Evolutionary conservation across 1,284 basidiomycete genomes (phyloP), one percentile per base, ranked within the genome.

Genomic region (Malassezia furfur): DNA sequence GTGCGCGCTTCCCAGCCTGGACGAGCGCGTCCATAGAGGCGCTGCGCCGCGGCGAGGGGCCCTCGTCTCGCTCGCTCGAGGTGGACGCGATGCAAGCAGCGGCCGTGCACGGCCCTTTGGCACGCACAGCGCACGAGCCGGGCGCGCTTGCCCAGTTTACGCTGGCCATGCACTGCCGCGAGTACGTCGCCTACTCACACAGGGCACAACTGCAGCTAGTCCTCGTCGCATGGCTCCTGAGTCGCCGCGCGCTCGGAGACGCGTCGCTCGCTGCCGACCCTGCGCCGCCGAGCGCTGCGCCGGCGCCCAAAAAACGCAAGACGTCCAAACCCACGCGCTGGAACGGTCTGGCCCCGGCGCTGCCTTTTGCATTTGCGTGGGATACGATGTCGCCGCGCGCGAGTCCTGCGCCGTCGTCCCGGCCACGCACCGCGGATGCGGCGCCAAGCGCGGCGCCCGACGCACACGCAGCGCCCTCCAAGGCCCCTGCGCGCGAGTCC

Each of bases 191-290:
- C 6, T 17, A 32, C 36, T 55, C 6, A 55, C 53, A 30, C 47
- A 55, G 48, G 19, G 37, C 48, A 5, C 43, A 57, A 22, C 44
- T 57, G 25, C 50, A 57, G 19, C 25, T 57, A 1, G 12, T 57
- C 8, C 43, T 57, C 6, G 39, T 54, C 3, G 25, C 15, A 7
- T 54, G 48, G 46, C 46, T 54, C 12, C 40, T 54, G 31, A 7
- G 9, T 17, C 7, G 43, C 6, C 14, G 28, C 17, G 21, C 32
- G 31, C 44, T 12, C 15, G 17, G 37, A 37, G 37, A 12, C n/a
- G 30, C 51, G 22, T 34, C 35, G 12, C n/a, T 15, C 31, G 22
- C 39, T 12, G 11, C 22, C 21, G 36, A 39, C 19, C 35, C 22
- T 21, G 22, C n/a, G 37, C 30, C 34, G 22, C 37, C 31, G 19